Conservation (phyloP, 169 alveolate species). For the Eimeria brunetti region DNA sequence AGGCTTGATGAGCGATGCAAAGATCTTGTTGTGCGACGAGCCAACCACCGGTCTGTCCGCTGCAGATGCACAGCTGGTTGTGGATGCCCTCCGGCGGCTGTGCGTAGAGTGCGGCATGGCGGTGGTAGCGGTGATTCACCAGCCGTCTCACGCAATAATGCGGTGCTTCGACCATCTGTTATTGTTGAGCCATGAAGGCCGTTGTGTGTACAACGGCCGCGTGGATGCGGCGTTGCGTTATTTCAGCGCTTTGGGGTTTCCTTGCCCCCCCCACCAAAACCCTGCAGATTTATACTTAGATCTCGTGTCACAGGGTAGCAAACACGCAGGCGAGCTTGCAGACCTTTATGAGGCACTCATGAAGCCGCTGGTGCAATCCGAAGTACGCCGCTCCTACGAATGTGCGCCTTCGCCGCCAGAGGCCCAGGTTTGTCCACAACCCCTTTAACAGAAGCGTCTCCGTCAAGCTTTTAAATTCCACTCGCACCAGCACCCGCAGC, state of each 20-base stretch:
- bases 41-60: slow-evolving; percentile 91
- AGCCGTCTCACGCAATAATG: slow-evolving; percentile 80
- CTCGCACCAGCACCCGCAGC: not conserved
- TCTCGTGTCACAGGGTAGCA: slow-evolving; percentile 42
- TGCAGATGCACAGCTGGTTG: slow-evolving; percentile 82
- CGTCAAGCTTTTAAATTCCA: not conserved
- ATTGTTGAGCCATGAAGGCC: slow-evolving; percentile 86
- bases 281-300: slow-evolving; percentile 83
- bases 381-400: slow-evolving; percentile 37
- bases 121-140: slow-evolving; percentile 82
- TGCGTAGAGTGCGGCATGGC: slow-evolving; percentile 78
- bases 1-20: slow-evolving; percentile 79
- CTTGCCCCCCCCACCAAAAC: slow-evolving; percentile 82
- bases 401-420: slow-evolving; percentile 12
- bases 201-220: slow-evolving; percentile 86
- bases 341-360: slow-evolving; percentile 28
- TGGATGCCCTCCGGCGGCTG: slow-evolving; percentile 77
- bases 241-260: slow-evolving; percentile 77
- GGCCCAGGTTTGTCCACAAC: not conserved
- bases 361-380: slow-evolving; percentile 34
- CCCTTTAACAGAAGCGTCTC: not conserved
- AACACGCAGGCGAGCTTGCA: slow-evolving; percentile 43
- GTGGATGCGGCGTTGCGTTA: slow-evolving; percentile 82
- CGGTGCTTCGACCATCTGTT: slow-evolving; percentile 85
- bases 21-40: slow-evolving; percentile 88